Evolutionary conservation across 2,329 filamentous ascomycete genomes (phyloP).

Genomic region (Hymenoscyphus repandus): DNA sequence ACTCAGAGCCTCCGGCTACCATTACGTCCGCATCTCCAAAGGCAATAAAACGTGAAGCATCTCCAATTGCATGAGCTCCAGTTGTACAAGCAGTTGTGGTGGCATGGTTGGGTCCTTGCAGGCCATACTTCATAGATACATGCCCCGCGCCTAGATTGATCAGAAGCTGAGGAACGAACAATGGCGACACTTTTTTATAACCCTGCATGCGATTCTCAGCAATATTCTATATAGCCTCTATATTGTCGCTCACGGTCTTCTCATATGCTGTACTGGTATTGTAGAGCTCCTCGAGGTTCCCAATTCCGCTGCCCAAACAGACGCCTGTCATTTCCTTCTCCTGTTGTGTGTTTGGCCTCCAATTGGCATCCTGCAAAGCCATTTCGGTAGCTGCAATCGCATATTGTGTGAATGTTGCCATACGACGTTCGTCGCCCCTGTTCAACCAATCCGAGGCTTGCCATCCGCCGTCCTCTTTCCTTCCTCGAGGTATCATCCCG

Average conservation of each 20-base stretch:
- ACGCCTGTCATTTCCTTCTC: slow-evolving; percentile 78
- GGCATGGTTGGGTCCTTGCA: slow-evolving; percentile 87
- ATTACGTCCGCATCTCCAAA: slow-evolving; percentile 90
- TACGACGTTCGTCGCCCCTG: slow-evolving; percentile 59
- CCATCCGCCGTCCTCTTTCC: slow-evolving; percentile 42
- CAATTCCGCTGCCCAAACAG: slow-evolving; percentile 91
- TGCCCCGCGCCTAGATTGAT: slow-evolving; percentile 96
- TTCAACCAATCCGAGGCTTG: slow-evolving; percentile 48
- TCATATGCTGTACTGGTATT: slow-evolving; percentile 73
- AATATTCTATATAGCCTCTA: slow-evolving; percentile 1
- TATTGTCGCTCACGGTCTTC: slow-evolving; percentile 48
- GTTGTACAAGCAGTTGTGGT: slow-evolving; percentile 95
- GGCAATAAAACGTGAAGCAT: slow-evolving; percentile 89
- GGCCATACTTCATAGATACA: slow-evolving; percentile 85
- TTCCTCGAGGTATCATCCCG: slow-evolving; percentile 66
- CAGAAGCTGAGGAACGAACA: slow-evolving; percentile 88
- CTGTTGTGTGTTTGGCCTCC: slow-evolving; percentile 47
- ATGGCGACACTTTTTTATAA: slow-evolving; percentile 85
- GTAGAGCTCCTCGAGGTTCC: slow-evolving; percentile 88
- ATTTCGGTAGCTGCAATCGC: slow-evolving; percentile 82
- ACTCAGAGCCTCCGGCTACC: slow-evolving; percentile 91
- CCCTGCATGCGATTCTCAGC: slow-evolving; percentile 49
- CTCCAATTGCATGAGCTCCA: slow-evolving; percentile 88
- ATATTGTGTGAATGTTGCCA: slow-evolving; percentile 90
- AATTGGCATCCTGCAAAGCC: slow-evolving; percentile 77